Evolutionary conservation across 2,329 filamentous ascomycete genomes (phyloP), one percentile per base, ranked within the genome.

Genomic region (Fusarium anthophilum): DNA sequence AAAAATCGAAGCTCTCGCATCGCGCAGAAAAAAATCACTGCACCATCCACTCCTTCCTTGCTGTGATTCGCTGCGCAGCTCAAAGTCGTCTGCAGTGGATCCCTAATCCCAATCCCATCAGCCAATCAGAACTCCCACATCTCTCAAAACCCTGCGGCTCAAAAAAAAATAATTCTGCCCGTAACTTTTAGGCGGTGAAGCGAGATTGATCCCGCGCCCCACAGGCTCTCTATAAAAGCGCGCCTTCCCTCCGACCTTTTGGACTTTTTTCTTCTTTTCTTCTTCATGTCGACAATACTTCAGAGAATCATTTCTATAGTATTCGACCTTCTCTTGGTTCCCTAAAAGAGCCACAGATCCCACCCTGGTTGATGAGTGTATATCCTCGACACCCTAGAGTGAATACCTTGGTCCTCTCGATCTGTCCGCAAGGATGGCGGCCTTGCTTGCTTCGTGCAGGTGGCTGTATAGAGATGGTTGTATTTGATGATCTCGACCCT

Each of bases 241-340:
- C 45, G 17, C 8, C 47, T 30, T 51, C 39, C 18, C 59, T 59
- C 58, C n/a, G 65, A 45, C 44, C 61, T 61, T 63, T 73, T 82
- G 83, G 82, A 67, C 37, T 54, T 73, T 81, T 79, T 84, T 84
- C 81, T 85, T 84, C 62, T 82, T 86, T 86, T 86, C 84, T 86
- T 89, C 84, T 83, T 87, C 82, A 89, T 84, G 87, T 88, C 88
- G 88, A 90, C 87, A 89, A 89, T 89, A 89, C 87, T 88, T 88
- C 84, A 75, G 85, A 94, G 93, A 95, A 96, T 96, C 94, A 94
- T 94, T 97, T 97, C 93, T 97, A 95, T 95, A 98, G 94, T 95
- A 92, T 89, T 94, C 91, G 91, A 95, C 93, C 89, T 88, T 89
- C 91, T 94, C 93, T 96, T 92, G 94, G 91, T 92, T 96, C 90